Conservation (phyloP, 192 early-diverging fungal species). For the Cetraspora pellucida region DNA sequence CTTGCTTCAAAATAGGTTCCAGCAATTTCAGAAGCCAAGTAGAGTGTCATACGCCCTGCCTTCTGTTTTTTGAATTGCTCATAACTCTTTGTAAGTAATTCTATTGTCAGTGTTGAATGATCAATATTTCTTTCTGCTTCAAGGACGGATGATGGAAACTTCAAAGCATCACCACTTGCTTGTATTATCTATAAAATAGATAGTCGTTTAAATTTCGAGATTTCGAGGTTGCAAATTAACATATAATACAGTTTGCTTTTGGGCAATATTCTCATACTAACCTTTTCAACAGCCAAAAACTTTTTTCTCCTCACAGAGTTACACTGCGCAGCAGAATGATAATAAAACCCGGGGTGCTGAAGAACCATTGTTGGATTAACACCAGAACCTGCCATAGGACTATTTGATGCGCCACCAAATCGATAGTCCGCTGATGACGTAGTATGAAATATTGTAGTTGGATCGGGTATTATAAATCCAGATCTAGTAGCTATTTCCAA, state of each 20-base stretch:
- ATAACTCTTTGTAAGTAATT: slow-evolving; percentile 88
- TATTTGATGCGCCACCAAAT: slow-evolving; percentile 31
- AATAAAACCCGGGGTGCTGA: slow-evolving; percentile 88
- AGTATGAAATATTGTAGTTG: slow-evolving; percentile 35
- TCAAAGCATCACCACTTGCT: slow-evolving; percentile 27
- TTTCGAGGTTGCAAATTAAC: not conserved
- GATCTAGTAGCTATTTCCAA: slow-evolving; percentile 70
- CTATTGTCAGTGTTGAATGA: slow-evolving; percentile 72
- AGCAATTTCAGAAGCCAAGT: slow-evolving; percentile 85
- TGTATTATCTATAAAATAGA: not conserved
- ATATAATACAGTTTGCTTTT: not conserved
- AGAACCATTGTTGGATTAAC: slow-evolving; percentile 68
- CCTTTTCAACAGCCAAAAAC: slow-evolving; percentile 54
- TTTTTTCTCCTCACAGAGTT: slow-evolving; percentile 69
- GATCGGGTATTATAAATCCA: slow-evolving; percentile 66
- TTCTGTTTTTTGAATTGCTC: slow-evolving; percentile 82
- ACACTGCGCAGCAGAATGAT: slow-evolving; percentile 73
- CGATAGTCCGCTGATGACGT: slow-evolving; percentile 42
- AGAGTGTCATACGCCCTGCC: slow-evolving; percentile 78
- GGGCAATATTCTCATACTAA: not conserved
- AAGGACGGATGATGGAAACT: slow-evolving; percentile 43
- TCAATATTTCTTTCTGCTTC: slow-evolving; percentile 59
- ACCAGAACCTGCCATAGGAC: slow-evolving; percentile 38
- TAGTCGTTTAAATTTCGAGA: not conserved
- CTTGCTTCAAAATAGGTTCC: slow-evolving; percentile 74